Percentiles rank a stretch among this genome's conserved stretches.
Evolutionary conservation across 2,329 filamentous ascomycete genomes (phyloP).

Genomic region (Ceratocystis albifundus): DNA sequence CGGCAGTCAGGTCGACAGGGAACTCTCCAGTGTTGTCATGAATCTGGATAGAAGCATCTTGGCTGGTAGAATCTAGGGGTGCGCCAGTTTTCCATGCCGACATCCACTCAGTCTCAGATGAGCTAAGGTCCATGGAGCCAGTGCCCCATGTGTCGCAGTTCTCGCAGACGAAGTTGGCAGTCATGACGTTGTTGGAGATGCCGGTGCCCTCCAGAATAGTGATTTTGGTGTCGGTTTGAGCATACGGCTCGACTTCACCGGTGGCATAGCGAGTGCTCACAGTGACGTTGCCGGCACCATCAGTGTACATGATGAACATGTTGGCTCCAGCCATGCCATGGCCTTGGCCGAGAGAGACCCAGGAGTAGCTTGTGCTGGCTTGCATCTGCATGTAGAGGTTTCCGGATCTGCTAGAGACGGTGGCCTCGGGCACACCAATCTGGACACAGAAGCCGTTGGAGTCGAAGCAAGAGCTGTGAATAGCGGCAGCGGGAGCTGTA

Average conservation of each 20-base stretch:
- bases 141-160: slow-evolving; percentile 41
- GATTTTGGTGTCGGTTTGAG: slow-evolving; percentile 36
- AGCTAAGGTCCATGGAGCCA: slow-evolving; percentile 35
- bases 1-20: slow-evolving; percentile 39
- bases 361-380: slow-evolving; percentile 42
- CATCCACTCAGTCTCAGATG: slow-evolving; percentile 39
- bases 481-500: slow-evolving; percentile 8
- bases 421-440: slow-evolving; percentile 43
- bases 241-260: slow-evolving; percentile 39
- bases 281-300: slow-evolving; percentile 49
- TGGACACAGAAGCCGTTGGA: slow-evolving; percentile 40
- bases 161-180: slow-evolving; percentile 47
- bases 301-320: slow-evolving; percentile 52
- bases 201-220: slow-evolving; percentile 49
- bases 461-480: slow-evolving; percentile 33
- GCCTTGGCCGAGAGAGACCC: slow-evolving; percentile 50
- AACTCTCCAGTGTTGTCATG: slow-evolving; percentile 40
- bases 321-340: slow-evolving; percentile 43
- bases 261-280: slow-evolving; percentile 44
- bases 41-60: slow-evolving; percentile 32
- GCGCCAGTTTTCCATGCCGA: slow-evolving; percentile 42
- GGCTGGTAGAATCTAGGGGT: slow-evolving; percentile 36
- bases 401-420: slow-evolving; percentile 38
- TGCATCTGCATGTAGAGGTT: slow-evolving; percentile 51
- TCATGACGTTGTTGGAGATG: slow-evolving; percentile 41